Evolutionary conservation across 805 yeast species (phyloP).

Genomic region (Alloascoidea africana): DNA sequence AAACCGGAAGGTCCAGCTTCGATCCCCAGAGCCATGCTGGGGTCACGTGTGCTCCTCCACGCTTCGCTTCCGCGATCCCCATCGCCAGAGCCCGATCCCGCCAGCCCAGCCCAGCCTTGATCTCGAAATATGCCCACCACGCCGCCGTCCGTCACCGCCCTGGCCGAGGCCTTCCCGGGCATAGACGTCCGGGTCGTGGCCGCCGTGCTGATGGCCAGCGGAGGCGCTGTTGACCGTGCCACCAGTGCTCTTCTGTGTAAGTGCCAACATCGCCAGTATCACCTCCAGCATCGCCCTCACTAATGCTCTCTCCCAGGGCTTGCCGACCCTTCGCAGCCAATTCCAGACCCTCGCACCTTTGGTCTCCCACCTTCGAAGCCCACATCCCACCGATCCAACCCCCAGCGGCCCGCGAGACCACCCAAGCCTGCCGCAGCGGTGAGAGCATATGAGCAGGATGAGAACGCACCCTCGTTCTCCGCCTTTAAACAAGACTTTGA

Average conservation of each 20-base stretch:
- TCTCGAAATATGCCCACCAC: no score
- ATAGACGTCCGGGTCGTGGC: constrained; percentile 55
- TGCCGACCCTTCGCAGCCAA: constrained; percentile 27
- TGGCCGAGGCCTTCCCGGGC: constrained; percentile 78
- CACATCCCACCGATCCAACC: constrained; percentile 1
- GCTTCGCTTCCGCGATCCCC: no score
- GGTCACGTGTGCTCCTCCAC: no score
- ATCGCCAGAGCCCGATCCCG: no score
- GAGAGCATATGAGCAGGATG: background rate
- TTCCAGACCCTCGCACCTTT: constrained; percentile 1
- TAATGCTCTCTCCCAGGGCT: constrained; percentile 6
- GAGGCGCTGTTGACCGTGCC: constrained; percentile 69
- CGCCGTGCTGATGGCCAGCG: constrained; percentile 76
- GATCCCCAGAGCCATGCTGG: no score
- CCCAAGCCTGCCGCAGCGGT: background rate
- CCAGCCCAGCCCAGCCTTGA: no score
- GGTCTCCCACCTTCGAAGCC: background rate
- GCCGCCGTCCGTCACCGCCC: constrained; percentile 40
- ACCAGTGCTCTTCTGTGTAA: constrained; percentile 75
- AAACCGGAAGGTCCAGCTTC: constrained; percentile 2
- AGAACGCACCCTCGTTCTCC: no score
- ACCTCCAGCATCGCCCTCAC: background rate
- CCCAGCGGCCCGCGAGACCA: background rate
- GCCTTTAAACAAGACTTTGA: background rate
- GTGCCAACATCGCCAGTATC: constrained; percentile 37